Conservation (phyloP, 2,329 filamentous ascomycete genomes). For the Aspergillus pseudoviridinutans region DNA sequence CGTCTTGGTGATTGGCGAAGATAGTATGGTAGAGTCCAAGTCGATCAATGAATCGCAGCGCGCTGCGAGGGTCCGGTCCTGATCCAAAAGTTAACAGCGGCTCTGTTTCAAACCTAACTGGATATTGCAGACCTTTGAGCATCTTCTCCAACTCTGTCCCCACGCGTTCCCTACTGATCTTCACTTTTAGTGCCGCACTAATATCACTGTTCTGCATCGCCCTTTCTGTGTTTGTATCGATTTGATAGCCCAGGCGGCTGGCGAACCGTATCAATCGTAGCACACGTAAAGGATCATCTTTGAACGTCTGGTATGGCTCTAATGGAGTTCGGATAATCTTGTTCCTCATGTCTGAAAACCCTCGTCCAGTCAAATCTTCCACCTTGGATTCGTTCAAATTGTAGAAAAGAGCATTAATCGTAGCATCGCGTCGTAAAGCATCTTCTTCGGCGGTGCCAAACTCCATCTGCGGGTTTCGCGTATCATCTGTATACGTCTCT, state of each 20-base stretch:
- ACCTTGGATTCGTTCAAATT: conserved; percentile 75
- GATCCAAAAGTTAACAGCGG: background rate
- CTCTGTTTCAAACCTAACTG: background rate
- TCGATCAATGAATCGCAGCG: conserved; percentile 37
- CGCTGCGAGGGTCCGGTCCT: conserved; percentile 38
- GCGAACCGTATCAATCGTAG: conserved; percentile 86
- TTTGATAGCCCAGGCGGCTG: conserved; percentile 73
- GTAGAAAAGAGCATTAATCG: conserved; percentile 93
- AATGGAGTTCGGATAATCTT: conserved; percentile 79
- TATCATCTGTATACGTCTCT: conserved; percentile 85
- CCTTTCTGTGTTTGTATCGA: conserved; percentile 64
- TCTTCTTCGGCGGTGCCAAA: conserved; percentile 92
- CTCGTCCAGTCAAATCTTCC: conserved; percentile 77
- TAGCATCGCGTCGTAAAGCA: conserved; percentile 83
- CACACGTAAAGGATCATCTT: conserved; percentile 85
- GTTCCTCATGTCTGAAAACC: conserved; percentile 68
- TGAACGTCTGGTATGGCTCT: conserved; percentile 86
- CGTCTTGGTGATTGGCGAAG: conserved; percentile 42
- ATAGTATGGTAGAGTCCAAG: conserved; percentile 39
- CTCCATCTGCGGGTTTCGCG: conserved; percentile 85
- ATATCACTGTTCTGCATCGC: conserved; percentile 80
- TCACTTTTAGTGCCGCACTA: conserved; percentile 70
- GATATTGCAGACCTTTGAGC: conserved; percentile 58
- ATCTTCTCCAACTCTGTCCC: conserved; percentile 89
- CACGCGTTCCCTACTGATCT: conserved; percentile 89